These are phyloP conservation scores for Lentinus brumalis DNA, from an alignment of 768 basidiomycete species.

Conservation along the genomic window DNA sequence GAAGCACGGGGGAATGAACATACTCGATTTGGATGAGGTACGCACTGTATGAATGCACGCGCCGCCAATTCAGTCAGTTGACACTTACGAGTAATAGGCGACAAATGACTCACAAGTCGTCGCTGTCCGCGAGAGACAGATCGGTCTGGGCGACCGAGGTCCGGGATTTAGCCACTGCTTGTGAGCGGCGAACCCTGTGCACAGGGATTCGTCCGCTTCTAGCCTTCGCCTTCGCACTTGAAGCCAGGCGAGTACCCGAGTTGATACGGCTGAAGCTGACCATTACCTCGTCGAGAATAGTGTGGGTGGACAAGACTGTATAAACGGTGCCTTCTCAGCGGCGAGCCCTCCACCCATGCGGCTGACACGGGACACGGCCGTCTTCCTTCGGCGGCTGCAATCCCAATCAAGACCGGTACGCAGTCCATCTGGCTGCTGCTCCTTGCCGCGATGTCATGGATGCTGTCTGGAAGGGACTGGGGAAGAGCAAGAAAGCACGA, in stretches of 20 bases:
- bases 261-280: neutral
- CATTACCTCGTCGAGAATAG: too few species aligned
- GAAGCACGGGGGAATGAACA: conserved; percentile 9
- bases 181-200: conserved; percentile 15
- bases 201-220: conserved; percentile 11
- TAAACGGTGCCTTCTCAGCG: too few species aligned
- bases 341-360: too few species aligned
- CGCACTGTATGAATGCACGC: conserved; percentile 31
- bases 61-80: neutral
- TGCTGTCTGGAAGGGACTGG: too few species aligned
- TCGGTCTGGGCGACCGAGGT: conserved; percentile 1
- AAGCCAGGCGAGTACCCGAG: neutral
- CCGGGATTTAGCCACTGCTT: neutral
- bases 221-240: neutral
- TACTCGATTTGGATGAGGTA: conserved; percentile 43
- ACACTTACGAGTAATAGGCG: neutral
- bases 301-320: too few species aligned
- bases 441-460: too few species aligned
- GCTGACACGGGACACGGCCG: too few species aligned
- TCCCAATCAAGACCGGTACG: too few species aligned
- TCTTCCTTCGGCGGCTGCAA: too few species aligned
- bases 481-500: too few species aligned
- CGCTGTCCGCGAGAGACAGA: conserved; percentile 15
- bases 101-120: conserved; percentile 29
- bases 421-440: too few species aligned